These are phyloP conservation scores for Thalassiosira mediterranea DNA, from an alignment of 352 stramenopile species.

Conservation along the genomic window DNA sequence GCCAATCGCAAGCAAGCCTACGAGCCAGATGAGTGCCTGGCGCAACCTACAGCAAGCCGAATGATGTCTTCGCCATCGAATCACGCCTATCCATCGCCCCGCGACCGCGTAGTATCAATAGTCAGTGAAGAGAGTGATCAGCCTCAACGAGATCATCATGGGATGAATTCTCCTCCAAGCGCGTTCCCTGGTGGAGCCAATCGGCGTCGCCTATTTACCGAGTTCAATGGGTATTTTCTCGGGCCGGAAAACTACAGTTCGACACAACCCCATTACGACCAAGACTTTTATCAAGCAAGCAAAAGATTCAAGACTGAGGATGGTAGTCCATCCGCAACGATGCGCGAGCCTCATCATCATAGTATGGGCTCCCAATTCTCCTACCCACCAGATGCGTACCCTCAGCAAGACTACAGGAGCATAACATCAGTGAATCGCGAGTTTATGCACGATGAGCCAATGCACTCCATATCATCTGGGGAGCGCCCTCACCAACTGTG, in stretches of 20 bases:
- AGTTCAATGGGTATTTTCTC: background rate
- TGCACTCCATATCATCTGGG: background rate
- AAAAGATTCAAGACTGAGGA: no score
- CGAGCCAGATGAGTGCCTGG: background rate
- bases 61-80: background rate
- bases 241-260: no score
- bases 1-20: background rate
- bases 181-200: background rate
- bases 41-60: background rate
- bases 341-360: background rate
- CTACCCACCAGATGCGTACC: background rate
- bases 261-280: no score
- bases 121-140: background rate
- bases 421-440: background rate
- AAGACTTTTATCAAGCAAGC: no score
- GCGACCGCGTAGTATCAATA: background rate
- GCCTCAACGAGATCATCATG: background rate
- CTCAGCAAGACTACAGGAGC: background rate
- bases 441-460: background rate
- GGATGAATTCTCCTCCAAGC: background rate
- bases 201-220: background rate
- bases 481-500: background rate
- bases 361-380: background rate
- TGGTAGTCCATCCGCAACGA: no score
- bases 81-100: background rate